Evolutionary conservation across 352 stramenopile genomes (phyloP).

Genomic region (Pythium folliculosum): DNA sequence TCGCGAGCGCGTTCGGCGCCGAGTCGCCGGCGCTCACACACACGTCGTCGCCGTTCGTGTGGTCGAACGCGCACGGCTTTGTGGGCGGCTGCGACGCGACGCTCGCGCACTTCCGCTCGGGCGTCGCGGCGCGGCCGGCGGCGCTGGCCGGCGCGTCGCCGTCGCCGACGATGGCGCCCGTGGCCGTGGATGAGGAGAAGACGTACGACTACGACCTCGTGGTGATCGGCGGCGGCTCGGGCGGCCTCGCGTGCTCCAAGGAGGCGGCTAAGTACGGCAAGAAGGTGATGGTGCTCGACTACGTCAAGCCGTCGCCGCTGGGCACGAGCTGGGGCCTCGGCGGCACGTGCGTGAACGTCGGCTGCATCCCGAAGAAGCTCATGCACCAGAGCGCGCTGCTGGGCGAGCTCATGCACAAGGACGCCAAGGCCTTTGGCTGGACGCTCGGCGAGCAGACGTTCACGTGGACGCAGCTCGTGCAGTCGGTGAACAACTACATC

Average conservation of each 20-base stretch:
- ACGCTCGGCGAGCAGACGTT: constrained; percentile 51
- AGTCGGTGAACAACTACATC: constrained; percentile 97
- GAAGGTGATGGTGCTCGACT: constrained; percentile 96
- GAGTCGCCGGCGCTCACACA: constrained; percentile 48
- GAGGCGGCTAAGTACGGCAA: constrained; percentile 92
- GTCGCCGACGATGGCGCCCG: constrained; percentile 23
- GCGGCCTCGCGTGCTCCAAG: constrained; percentile 95
- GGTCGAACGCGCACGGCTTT: constrained; percentile 58
- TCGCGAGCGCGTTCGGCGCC: constrained; percentile 39
- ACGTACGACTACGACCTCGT: constrained; percentile 85
- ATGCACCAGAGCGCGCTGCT: constrained; percentile 97
- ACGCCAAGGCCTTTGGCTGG: constrained; percentile 91
- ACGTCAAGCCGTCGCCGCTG: constrained; percentile 89
- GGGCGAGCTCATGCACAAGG: constrained; percentile 85
- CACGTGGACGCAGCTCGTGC: constrained; percentile 91
- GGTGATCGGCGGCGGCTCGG: constrained; percentile 80
- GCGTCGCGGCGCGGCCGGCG: constrained; percentile 27
- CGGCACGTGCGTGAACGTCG: constrained; percentile 99
- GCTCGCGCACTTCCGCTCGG: constrained; percentile 60
- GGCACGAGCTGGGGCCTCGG: constrained; percentile 92
- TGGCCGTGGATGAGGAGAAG: constrained; percentile 27
- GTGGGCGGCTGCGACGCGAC: constrained; percentile 72
- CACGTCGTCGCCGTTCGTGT: constrained; percentile 79
- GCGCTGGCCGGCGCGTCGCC: background rate
- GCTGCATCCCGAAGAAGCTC: constrained; percentile 99